Evolutionary conservation across 2,329 filamentous ascomycete genomes (phyloP).

Genomic region (Didymella segeticola): DNA sequence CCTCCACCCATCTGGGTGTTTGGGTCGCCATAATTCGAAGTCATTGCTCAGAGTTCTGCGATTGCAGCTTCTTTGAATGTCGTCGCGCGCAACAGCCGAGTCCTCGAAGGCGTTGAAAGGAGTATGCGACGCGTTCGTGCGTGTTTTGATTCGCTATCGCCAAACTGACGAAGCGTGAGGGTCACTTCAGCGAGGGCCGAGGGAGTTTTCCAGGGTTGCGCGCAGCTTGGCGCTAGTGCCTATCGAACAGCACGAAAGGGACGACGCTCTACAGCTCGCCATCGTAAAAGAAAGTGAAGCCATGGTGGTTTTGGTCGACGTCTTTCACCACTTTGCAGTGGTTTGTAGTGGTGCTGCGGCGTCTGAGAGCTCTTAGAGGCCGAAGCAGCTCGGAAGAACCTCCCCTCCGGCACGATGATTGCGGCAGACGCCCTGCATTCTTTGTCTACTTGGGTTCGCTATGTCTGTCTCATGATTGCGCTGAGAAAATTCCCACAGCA

Average conservation of each 20-base stretch:
- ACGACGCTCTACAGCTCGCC: slow-evolving; percentile 7
- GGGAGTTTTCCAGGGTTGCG: slow-evolving; percentile 40
- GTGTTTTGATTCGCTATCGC: slow-evolving; percentile 27
- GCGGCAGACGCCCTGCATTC: no score
- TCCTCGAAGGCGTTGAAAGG: neutral
- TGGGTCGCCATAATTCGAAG: slow-evolving; percentile 43
- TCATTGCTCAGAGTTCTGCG: slow-evolving; percentile 31
- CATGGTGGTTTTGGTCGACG: slow-evolving; percentile 4
- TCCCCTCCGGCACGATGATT: neutral
- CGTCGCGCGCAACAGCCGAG: slow-evolving; percentile 21
- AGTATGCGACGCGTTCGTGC: slow-evolving; percentile 15
- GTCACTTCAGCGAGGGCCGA: slow-evolving; percentile 29
- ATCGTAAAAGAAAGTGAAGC: slow-evolving; percentile 1
- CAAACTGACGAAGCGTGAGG: slow-evolving; percentile 28
- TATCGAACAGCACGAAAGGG: slow-evolving; percentile 10
- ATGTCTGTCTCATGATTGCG: no score
- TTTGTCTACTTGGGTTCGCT: no score
- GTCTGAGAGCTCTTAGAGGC: slow-evolving; percentile 5
- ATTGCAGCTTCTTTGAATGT: slow-evolving; percentile 12
- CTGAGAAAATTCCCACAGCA: no score
- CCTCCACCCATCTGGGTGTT: slow-evolving; percentile 44
- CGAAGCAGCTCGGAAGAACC: slow-evolving; percentile 12
- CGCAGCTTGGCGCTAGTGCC: slow-evolving; percentile 42
- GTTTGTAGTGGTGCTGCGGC: slow-evolving; percentile 11
- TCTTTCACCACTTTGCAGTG: neutral